phyloP scores from a whole-genome alignment of 2,329 filamentous ascomycete genomes.

The Talaromyces amestolkiae region DNA sequence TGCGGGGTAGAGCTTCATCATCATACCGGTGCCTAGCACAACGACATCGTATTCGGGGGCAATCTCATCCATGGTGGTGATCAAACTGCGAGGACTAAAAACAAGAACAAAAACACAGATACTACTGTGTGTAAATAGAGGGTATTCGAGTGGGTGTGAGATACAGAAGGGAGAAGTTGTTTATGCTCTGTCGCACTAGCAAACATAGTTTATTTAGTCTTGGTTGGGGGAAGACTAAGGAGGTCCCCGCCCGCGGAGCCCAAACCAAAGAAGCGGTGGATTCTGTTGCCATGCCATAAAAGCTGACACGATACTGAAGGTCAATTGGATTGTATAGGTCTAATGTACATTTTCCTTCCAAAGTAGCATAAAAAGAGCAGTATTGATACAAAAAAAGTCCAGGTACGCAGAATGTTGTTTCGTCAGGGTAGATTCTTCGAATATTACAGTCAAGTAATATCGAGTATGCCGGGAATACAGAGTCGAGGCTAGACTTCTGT shows the following conservation, averaged over 20 bases:
- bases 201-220: neutral
- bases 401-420: neutral
- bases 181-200: conserved; percentile 8
- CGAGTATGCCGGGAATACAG: neutral
- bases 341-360: conserved; percentile 10
- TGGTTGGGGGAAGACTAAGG: conserved; percentile 4
- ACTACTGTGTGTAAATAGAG: conserved; percentile 12
- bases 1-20: conserved; percentile 34
- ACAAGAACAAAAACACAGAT: neutral
- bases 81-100: conserved; percentile 12
- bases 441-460: neutral
- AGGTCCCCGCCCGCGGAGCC: conserved; percentile 7
- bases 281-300: neutral
- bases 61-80: conserved; percentile 85
- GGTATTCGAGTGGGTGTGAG: conserved; percentile 20
- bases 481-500: neutral
- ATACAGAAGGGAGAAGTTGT: conserved; percentile 18
- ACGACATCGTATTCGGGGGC: conserved; percentile 98
- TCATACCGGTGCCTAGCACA: conserved; percentile 89
- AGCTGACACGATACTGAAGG: neutral
- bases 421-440: neutral
- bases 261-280: conserved; percentile 14
- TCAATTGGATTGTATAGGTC: conserved; percentile 1
- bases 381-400: conserved; percentile 1
- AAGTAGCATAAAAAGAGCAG: neutral